A percentile compares a stretch with the other conserved stretches of the same genome.
Conservation (phyloP, 306 rosid species). For the Castanea crenata region DNA sequence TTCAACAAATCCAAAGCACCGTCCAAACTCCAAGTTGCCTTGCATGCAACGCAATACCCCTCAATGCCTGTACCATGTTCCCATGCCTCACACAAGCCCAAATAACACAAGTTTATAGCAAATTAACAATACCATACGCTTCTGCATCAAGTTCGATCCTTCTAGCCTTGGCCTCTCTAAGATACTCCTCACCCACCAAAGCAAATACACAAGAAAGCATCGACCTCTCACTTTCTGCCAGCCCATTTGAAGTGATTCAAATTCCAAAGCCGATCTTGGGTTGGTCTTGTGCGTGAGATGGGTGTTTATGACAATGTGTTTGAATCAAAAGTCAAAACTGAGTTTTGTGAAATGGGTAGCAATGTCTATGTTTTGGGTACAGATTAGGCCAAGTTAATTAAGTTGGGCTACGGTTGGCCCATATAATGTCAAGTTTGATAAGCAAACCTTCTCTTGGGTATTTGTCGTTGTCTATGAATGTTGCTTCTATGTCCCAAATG, state of each 20-base stretch:
- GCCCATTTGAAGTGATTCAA: slow-evolving; percentile 38
- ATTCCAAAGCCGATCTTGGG: slow-evolving; percentile 39
- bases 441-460: too few species aligned
- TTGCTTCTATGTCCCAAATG: too few species aligned
- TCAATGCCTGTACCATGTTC: slow-evolving; percentile 46
- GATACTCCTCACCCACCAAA: too few species aligned
- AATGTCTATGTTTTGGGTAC: slow-evolving; percentile 5
- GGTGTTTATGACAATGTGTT: slow-evolving; percentile 27
- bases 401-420: too few species aligned
- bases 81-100: slow-evolving; percentile 61
- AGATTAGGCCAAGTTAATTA: neutral
- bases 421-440: neutral
- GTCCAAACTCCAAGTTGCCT: slow-evolving; percentile 35
- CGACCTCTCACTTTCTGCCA: slow-evolving; percentile 16
- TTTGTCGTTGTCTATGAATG: too few species aligned
- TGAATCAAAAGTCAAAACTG: slow-evolving; percentile 6
- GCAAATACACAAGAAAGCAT: too few species aligned
- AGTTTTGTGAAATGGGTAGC: neutral
- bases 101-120: slow-evolving; percentile 47
- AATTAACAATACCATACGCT: slow-evolving; percentile 36
- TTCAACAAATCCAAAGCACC: slow-evolving; percentile 54
- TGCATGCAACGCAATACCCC: slow-evolving; percentile 43
- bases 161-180: slow-evolving; percentile 23
- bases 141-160: slow-evolving; percentile 53
- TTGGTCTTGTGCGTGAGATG: slow-evolving; percentile 37